These are phyloP conservation scores for Trichosporon faecale DNA, from an alignment of 1,284 basidiomycete genomes.

Conservation along the genomic window DNA sequence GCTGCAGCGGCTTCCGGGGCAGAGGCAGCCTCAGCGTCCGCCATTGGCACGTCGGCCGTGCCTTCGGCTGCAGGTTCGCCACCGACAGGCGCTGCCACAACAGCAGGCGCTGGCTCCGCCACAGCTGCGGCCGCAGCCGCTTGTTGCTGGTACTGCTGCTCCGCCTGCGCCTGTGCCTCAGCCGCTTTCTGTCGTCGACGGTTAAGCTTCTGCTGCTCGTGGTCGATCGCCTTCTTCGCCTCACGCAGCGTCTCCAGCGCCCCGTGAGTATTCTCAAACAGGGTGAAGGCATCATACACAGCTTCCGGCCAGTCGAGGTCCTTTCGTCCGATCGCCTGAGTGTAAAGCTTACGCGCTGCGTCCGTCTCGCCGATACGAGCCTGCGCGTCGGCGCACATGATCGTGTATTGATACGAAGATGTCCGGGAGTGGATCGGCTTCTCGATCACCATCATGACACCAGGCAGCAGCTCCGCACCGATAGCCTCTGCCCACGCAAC, in stretches of 20 bases:
- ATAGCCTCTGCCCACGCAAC: slow-evolving; percentile 56
- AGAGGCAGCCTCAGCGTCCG: not conserved
- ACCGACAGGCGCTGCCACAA: not conserved
- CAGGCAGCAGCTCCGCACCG: slow-evolving; percentile 28
- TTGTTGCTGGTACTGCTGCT: slow-evolving; percentile 21
- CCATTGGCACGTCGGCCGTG: slow-evolving; percentile 8
- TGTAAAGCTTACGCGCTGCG: slow-evolving; percentile 65
- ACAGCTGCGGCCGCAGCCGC: slow-evolving; percentile 2
- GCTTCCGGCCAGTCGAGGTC: slow-evolving; percentile 90
- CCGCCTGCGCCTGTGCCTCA: slow-evolving; percentile 19
- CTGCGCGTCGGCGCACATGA: slow-evolving; percentile 39
- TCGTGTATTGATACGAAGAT: slow-evolving; percentile 36
- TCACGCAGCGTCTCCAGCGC: slow-evolving; percentile 65
- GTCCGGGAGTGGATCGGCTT: slow-evolving; percentile 29
- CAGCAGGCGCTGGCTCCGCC: slow-evolving; percentile 3
- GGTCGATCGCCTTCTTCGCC: slow-evolving; percentile 66
- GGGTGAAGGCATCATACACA: slow-evolving; percentile 79
- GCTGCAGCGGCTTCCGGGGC: slow-evolving; percentile 13
- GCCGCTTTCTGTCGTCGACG: slow-evolving; percentile 64
- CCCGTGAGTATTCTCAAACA: slow-evolving; percentile 82
- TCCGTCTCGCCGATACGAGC: slow-evolving; percentile 60
- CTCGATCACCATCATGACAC: slow-evolving; percentile 31
- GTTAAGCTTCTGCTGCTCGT: slow-evolving; percentile 63
- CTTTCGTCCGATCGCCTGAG: slow-evolving; percentile 57
- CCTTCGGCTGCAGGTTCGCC: slow-evolving; percentile 2